Evolutionary conservation across 768 basidiomycete species (phyloP).

Genomic region (Lactarius akahatsu): DNA sequence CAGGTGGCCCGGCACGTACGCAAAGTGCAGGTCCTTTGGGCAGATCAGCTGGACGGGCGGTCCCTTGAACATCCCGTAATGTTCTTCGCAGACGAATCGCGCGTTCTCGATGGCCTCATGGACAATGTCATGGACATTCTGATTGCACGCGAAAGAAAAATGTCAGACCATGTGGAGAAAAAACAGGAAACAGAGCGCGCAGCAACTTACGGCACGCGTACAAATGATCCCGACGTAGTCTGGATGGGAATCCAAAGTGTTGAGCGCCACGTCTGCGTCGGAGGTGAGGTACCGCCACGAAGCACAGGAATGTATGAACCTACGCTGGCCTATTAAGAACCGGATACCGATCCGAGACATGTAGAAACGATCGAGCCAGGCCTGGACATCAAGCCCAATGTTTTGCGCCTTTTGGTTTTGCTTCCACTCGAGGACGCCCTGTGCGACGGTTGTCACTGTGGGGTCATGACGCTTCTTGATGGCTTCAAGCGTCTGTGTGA

Average conservation of each 20-base stretch:
- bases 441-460: constrained; percentile 94
- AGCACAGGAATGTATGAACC: constrained; percentile 8
- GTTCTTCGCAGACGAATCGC: constrained; percentile 91
- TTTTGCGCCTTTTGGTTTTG: constrained; percentile 61
- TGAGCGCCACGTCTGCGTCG: constrained; percentile 82
- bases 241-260: constrained; percentile 83
- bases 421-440: constrained; percentile 97
- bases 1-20: constrained; percentile 95
- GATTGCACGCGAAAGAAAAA: constrained; percentile 17
- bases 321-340: constrained; percentile 95
- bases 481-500: constrained; percentile 81
- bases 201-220: constrained; percentile 70
- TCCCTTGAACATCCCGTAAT: constrained; percentile 90
- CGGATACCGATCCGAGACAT: constrained; percentile 95
- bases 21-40: constrained; percentile 78
- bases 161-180: constrained; percentile 2
- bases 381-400: constrained; percentile 86
- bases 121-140: constrained; percentile 97
- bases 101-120: constrained; percentile 99
- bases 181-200: not conserved
- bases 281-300: not conserved
- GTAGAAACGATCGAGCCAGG: constrained; percentile 97
- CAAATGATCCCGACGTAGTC: constrained; percentile 98
- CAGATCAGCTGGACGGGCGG: constrained; percentile 97
- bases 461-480: constrained; percentile 97